Conservation (phyloP, 352 stramenopile genomes). For the Globisporangium cystogenes region DNA sequence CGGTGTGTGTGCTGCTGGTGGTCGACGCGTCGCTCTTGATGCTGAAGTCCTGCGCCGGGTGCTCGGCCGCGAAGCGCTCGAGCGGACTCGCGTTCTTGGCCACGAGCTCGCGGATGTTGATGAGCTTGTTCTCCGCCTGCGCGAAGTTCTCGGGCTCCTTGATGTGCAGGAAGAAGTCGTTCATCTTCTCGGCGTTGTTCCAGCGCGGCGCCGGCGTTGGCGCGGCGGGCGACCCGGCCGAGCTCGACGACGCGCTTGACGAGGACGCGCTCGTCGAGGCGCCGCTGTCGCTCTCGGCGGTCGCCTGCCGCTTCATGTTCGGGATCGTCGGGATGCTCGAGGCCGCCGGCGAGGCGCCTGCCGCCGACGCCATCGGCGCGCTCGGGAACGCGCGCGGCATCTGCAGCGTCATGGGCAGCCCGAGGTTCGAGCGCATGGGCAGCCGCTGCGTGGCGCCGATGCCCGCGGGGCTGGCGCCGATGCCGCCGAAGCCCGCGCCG, state of each 20-base stretch:
- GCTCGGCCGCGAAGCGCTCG: conserved; percentile 6
- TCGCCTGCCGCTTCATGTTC: conserved; percentile 11
- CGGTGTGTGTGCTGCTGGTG: no score
- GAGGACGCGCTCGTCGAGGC: no score
- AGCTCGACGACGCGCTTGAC: conserved; percentile 7
- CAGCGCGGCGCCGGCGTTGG: conserved; percentile 18
- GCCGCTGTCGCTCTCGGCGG: conserved; percentile 1
- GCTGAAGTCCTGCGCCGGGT: not conserved
- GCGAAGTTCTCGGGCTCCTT: conserved; percentile 23
- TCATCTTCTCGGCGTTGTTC: conserved; percentile 48
- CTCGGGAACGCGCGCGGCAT: conserved; percentile 15
- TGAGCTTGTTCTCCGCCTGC: conserved; percentile 39
- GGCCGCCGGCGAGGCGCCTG: no score
- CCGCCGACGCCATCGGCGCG: not conserved
- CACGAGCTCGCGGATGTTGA: conserved; percentile 54
- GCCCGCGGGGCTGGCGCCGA: conserved; percentile 7
- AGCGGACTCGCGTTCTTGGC: conserved; percentile 19
- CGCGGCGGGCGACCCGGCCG: not conserved
- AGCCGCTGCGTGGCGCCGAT: conserved; percentile 3
- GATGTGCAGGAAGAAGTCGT: conserved; percentile 54
- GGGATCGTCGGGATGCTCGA: conserved; percentile 12
- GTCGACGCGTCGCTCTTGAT: not conserved
- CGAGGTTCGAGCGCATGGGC: conserved; percentile 14
- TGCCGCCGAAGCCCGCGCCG: conserved; percentile 3
- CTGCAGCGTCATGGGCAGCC: conserved; percentile 14